A percentile compares a stretch with the other conserved stretches of the same genome.
Conservation (phyloP, 129 eudicot genomes). For the sunflower (Helianthus annuus) region HanXRQr2.0-SUNRISE NC_035435.2:85818052-85818551, state of each 20-base stretch:
- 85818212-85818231: constrained; percentile 17
- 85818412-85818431: too few relatives aligned
- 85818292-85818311: constrained; percentile 23
- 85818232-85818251: neutral
- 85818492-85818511: too few relatives aligned
- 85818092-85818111: too few relatives aligned
- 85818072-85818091: too few relatives aligned
- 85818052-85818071: too few relatives aligned
- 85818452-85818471: too few relatives aligned
- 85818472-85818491: too few relatives aligned
- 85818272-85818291: constrained; percentile 19
- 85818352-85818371: constrained; percentile 5
- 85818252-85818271: neutral
- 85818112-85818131: neutral
- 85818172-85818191: constrained; percentile 33
- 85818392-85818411: too few relatives aligned
- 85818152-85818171: constrained; percentile 20
- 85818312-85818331: constrained; percentile 23
- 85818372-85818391: too few relatives aligned
- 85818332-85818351: constrained; percentile 6
- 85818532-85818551: too few relatives aligned
- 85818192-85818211: constrained; percentile 9
- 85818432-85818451: too few relatives aligned
- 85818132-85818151: constrained; percentile 10
- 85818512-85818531: too few relatives aligned